Conservation (phyloP, 805 yeast species). For the Wickerhamia fluorescens region DNA sequence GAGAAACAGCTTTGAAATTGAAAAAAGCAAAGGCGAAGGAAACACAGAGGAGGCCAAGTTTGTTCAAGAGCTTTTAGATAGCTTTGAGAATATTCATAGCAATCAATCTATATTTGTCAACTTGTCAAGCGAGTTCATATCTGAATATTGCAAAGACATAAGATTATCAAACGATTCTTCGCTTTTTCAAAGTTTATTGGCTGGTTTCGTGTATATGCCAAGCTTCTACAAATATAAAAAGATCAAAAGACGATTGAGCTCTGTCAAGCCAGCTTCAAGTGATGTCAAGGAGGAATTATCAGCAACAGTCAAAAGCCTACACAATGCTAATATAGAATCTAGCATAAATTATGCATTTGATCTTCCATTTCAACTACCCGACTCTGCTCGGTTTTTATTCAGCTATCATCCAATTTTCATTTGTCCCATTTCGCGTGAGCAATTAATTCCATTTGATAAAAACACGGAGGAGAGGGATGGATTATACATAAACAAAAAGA, state of each 20-base stretch:
- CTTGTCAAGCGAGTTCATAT: slow-evolving; percentile 33
- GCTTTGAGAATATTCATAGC: slow-evolving; percentile 22
- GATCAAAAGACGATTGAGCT: slow-evolving; percentile 23
- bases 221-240: slow-evolving; percentile 35
- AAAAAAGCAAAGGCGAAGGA: slow-evolving; percentile 9
- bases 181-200: slow-evolving; percentile 32
- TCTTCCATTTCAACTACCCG: slow-evolving; percentile 37
- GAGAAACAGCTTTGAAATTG: slow-evolving; percentile 16
- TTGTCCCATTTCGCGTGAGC: slow-evolving; percentile 41
- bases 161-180: slow-evolving; percentile 34
- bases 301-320: no score
- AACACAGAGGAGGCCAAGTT: slow-evolving; percentile 17
- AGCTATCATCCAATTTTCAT: slow-evolving; percentile 38
- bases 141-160: slow-evolving; percentile 32
- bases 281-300: no score
- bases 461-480: slow-evolving; percentile 1
- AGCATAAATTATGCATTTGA: slow-evolving; percentile 11
- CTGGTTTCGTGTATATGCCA: slow-evolving; percentile 36
- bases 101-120: slow-evolving; percentile 25
- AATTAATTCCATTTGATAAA: slow-evolving; percentile 26
- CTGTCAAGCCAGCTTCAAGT: not conserved
- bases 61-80: slow-evolving; percentile 24
- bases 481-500: slow-evolving; percentile 10
- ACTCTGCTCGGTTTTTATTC: slow-evolving; percentile 31
- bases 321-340: slow-evolving; percentile 1